Base-by-base conservation (phyloP, 2,329 filamentous ascomycete species). In the Fusarium austroafricanum region DNA sequence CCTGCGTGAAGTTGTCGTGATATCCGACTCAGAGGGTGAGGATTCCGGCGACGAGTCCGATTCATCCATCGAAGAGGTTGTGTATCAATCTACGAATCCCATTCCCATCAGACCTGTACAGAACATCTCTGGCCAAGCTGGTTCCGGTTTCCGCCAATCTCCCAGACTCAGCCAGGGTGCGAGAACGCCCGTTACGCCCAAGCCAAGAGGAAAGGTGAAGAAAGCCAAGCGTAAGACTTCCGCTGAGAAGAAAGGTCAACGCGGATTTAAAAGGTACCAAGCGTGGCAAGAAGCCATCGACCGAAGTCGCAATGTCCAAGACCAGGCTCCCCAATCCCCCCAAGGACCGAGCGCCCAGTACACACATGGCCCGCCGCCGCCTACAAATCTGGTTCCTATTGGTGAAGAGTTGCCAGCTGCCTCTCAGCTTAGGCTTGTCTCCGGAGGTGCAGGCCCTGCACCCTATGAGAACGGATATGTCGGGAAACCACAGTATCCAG, bases 1-100 rank as follows among this genome's bases (percentile, higher is more conserved):
- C 58, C 80, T 90, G 33, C 83, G 87, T 50, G 89, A 91, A 76
- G 87, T 90, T 12, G 86, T 90, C 53, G 85, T 90, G 71, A 89
- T 91, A 43, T 88, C 87, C n/a, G 86, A 88, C 69, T 83, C 83
- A 7, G 86, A 88, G 72, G 83, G 81, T 39, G 82, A 82, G 5
- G 79, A 80, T 6, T 78, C 75, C 10, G 80, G 78, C 7, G 77
- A 79, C 17, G 79, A 81, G 6, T 75, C 74, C 21, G 78, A 79
- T 10, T 77, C 75, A 17, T 78, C 75, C 8, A 51, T 73, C 31
- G 75, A 77, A 56, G 70, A 63, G 49, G 60, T 70, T 29, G 60
- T 63, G 35, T 59, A 42, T 45, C 69, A 53, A 18, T 45, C 64
- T 46, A 37, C 39, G 44, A 40, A 61, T 47, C 26, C 44, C 21